Evolutionary conservation across 225 moss, liverwort and hornwort species (phyloP).

Genomic region (Pseudoscleropodium purum): DNA sequence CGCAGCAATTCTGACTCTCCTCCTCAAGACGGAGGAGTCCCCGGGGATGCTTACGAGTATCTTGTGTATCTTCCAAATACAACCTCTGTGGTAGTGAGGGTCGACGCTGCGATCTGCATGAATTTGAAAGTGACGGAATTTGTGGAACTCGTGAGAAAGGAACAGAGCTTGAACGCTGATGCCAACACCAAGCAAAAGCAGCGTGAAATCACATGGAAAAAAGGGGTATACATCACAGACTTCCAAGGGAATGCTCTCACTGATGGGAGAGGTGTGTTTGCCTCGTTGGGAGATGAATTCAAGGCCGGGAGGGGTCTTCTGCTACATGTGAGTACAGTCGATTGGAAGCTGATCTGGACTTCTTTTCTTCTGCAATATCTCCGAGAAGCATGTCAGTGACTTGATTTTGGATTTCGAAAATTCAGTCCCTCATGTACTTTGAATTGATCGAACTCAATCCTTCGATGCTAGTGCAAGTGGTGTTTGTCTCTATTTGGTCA

Average conservation of each 20-base stretch:
- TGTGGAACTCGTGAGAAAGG: background rate
- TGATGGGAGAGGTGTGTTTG: background rate
- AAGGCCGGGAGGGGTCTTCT: background rate
- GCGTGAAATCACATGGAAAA: background rate
- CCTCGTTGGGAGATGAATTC: background rate
- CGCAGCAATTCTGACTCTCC: background rate
- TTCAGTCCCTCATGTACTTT: background rate
- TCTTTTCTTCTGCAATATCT: background rate
- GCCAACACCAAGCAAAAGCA: background rate
- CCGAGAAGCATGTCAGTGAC: background rate
- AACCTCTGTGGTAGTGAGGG: background rate
- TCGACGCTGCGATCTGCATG: background rate
- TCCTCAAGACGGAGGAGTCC: background rate
- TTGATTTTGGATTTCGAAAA: background rate
- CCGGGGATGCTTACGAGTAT: background rate
- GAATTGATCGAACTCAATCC: background rate
- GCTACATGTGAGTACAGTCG: background rate
- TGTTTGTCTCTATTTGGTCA: background rate
- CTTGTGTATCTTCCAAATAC: slow-evolving; percentile 10
- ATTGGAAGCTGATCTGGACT: background rate
- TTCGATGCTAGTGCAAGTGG: background rate
- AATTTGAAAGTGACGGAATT: background rate
- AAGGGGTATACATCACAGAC: background rate
- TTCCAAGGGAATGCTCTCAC: background rate
- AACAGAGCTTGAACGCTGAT: background rate